These are phyloP conservation scores for Oehlia diaphana DNA, from an alignment of 192 early-diverging fungal genomes.

Conservation along the genomic window DNA sequence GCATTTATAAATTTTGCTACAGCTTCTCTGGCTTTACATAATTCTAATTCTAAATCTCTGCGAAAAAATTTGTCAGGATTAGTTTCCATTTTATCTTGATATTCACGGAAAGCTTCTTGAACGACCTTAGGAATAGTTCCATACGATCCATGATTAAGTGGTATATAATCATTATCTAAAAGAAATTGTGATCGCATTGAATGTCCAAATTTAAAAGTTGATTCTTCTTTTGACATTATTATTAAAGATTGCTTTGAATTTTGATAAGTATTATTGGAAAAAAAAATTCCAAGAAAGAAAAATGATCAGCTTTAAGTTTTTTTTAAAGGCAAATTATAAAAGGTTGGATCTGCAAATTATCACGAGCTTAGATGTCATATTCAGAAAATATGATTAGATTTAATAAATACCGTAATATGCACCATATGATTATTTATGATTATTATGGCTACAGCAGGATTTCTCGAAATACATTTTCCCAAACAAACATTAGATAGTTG, in stretches of 20 bases:
- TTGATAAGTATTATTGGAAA: no score
- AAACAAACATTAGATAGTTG: no score
- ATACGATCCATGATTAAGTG: slow-evolving; percentile 70
- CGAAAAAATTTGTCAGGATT: slow-evolving; percentile 56
- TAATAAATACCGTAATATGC: no score
- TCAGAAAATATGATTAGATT: no score
- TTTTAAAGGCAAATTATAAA: no score
- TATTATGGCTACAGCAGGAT: no score
- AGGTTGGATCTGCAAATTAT: no score
- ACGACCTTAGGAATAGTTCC: slow-evolving; percentile 44
- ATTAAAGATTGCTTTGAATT: background rate
- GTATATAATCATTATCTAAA: slow-evolving; percentile 46
- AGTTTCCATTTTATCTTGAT: slow-evolving; percentile 34
- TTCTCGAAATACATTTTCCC: no score
- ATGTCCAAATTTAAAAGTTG: slow-evolving; percentile 41
- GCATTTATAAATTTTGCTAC: slow-evolving; percentile 50
- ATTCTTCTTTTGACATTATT: background rate
- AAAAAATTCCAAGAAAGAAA: no score
- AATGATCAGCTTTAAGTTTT: no score
- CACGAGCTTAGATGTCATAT: no score
- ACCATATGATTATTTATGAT: no score
- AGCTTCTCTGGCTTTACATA: slow-evolving; percentile 36
- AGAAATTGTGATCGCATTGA: slow-evolving; percentile 46
- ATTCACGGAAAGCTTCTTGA: slow-evolving; percentile 24
- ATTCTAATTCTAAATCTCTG: slow-evolving; percentile 35